Evolutionary conservation across 1,284 basidiomycete species (phyloP).

Genomic region (Entoloma clypeatum): DNA sequence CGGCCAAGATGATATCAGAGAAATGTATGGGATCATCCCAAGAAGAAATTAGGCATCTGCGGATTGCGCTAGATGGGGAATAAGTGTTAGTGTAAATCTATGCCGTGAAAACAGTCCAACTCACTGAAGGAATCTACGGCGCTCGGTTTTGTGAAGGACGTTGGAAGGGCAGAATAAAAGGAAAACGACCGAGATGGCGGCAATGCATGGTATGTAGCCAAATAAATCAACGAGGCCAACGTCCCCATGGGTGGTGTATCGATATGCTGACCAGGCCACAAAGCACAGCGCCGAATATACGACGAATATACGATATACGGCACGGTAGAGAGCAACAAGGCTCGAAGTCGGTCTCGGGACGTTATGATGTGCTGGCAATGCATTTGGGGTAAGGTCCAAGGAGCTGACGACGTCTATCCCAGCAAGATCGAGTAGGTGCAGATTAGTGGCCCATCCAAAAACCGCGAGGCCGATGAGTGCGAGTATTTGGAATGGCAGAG

Average conservation of each 20-base stretch:
- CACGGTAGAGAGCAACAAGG: constrained; percentile 45
- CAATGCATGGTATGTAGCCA: constrained; percentile 71
- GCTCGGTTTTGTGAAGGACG: constrained; percentile 61
- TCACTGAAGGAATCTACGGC: constrained; percentile 73
- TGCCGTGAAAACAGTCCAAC: constrained; percentile 24
- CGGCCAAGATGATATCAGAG: constrained; percentile 90
- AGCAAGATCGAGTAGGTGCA: constrained; percentile 75
- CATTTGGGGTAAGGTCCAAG: constrained; percentile 52
- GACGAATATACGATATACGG: constrained; percentile 66
- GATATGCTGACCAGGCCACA: constrained; percentile 65
- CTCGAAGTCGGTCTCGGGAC: constrained; percentile 32
- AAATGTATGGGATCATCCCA: constrained; percentile 71
- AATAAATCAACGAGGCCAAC: constrained; percentile 62
- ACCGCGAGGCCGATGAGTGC: constrained; percentile 69
- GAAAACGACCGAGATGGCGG: constrained; percentile 55
- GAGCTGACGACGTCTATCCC: constrained; percentile 71
- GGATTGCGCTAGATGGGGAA: constrained; percentile 47
- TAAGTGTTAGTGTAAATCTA: constrained; percentile 4
- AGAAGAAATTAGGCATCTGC: constrained; percentile 71
- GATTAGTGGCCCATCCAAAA: constrained; percentile 81
- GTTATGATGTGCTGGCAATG: constrained; percentile 31
- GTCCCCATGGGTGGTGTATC: constrained; percentile 54
- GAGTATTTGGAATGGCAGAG: constrained; percentile 80
- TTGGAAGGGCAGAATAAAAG: constrained; percentile 66
- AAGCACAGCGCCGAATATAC: constrained; percentile 59